These are phyloP conservation scores for Polytrichum commune DNA, from an alignment of 225 moss, liverwort and hornwort species.

Conservation along the genomic window DNA sequence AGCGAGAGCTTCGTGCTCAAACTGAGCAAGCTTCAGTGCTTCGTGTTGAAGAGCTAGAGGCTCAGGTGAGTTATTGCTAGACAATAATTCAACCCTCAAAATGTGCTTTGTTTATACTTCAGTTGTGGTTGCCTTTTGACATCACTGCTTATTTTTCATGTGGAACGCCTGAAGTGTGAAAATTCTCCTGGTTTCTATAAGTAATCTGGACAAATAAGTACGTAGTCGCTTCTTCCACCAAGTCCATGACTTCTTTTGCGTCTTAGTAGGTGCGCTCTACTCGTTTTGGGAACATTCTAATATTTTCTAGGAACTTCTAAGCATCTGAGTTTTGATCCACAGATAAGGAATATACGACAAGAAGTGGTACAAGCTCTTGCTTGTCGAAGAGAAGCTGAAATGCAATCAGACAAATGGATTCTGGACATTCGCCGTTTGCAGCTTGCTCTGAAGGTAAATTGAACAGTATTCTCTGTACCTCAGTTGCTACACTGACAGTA, in stretches of 20 bases:
- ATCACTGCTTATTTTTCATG: too few species aligned
- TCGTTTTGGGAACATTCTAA: too few species aligned
- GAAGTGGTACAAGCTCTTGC: slow-evolving; percentile 47
- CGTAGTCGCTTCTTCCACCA: too few species aligned
- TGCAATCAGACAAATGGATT: slow-evolving; percentile 35
- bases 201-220: too few species aligned
- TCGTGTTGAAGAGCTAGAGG: slow-evolving; percentile 64
- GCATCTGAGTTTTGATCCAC: slow-evolving; percentile 13
- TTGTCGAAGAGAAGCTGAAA: slow-evolving; percentile 56
- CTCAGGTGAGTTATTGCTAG: slow-evolving; percentile 25
- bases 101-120: too few species aligned
- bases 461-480: neutral
- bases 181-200: too few species aligned
- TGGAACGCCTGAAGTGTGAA: too few species aligned
- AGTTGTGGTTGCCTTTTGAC: too few species aligned
- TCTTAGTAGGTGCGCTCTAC: too few species aligned
- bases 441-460: slow-evolving; percentile 41
- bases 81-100: too few species aligned
- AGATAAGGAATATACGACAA: slow-evolving; percentile 51
- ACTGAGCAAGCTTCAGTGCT: slow-evolving; percentile 61
- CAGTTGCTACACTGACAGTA: too few species aligned
- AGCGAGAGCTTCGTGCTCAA: slow-evolving; percentile 60
- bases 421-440: slow-evolving; percentile 30
- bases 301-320: neutral
- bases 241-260: too few species aligned